These are phyloP conservation scores for Camelina sativa DNA, from an alignment of 345 rosid species.

Conservation along the genomic window DNA sequence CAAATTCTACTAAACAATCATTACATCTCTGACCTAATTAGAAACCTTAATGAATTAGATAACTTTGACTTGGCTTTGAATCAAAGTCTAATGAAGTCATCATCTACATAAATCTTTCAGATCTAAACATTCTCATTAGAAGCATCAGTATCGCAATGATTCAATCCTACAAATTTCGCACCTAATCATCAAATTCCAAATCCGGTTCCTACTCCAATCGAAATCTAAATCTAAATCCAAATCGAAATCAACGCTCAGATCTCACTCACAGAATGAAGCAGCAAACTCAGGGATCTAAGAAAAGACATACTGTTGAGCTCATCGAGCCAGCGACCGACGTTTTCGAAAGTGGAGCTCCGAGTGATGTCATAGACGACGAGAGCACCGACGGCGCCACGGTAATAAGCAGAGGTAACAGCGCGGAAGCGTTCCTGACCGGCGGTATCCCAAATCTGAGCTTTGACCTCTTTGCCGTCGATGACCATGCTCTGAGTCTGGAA, in stretches of 20 bases:
- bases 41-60: background rate
- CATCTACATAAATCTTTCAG: constrained; percentile 15
- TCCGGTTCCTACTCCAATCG: no score
- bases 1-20: background rate
- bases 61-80: constrained; percentile 18
- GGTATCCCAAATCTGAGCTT: constrained; percentile 99
- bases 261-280: no score
- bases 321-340: constrained; percentile 85
- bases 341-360: constrained; percentile 73
- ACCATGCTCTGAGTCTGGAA: constrained; percentile 90
- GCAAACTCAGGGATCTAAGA: background rate
- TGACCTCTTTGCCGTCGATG: constrained; percentile 87
- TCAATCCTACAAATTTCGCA: background rate
- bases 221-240: constrained; percentile 22
- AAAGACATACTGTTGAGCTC: constrained; percentile 67
- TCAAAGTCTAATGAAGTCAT: constrained; percentile 21
- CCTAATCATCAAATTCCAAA: background rate
- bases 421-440: constrained; percentile 96
- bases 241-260: constrained; percentile 16
- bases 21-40: background rate
- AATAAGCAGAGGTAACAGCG: constrained; percentile 94
- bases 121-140: constrained; percentile 21
- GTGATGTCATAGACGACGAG: constrained; percentile 83
- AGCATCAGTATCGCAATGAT: background rate
- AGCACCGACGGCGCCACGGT: constrained; percentile 95